A percentile compares a stretch with the other conserved stretches of the same genome.
phyloP scores from a whole-genome alignment of 2,329 filamentous ascomycete genomes.

The Cladophialophora chaetospira region DNA sequence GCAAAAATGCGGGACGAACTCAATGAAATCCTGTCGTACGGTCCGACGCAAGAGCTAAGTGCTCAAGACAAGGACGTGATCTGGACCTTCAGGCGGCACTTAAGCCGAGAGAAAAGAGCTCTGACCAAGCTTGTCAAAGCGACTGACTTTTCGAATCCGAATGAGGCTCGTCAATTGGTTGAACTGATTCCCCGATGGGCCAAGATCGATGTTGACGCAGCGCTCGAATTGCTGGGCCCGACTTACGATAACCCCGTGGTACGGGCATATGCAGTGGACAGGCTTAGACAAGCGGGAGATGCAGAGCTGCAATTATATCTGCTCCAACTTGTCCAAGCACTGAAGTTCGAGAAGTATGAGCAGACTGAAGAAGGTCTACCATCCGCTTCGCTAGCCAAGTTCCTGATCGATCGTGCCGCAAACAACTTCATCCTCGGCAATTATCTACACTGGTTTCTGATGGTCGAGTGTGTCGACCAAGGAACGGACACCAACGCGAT shows the following conservation, averaged over 20 bases:
- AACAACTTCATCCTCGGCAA: constrained; percentile 90
- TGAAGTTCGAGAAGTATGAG: constrained; percentile 86
- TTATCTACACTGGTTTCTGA: constrained; percentile 97
- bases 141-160: constrained; percentile 85
- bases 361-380: constrained; percentile 63
- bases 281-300: constrained; percentile 88
- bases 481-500: constrained; percentile 70
- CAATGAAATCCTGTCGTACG: constrained; percentile 87
- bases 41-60: constrained; percentile 83
- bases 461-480: constrained; percentile 90
- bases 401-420: constrained; percentile 83
- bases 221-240: constrained; percentile 84
- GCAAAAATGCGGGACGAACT: constrained; percentile 93
- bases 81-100: constrained; percentile 95
- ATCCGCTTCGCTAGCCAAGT: constrained; percentile 84
- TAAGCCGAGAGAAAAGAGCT: constrained; percentile 87
- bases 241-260: constrained; percentile 87
- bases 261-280: constrained; percentile 88
- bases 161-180: constrained; percentile 84
- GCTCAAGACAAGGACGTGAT: constrained; percentile 93
- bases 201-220: constrained; percentile 95
- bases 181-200: constrained; percentile 92
- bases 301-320: constrained; percentile 89
- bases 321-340: constrained; percentile 88
- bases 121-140: constrained; percentile 98